phyloP scores from a whole-genome alignment of 306 rosid genomes.

The Fagus sylvatica region DNA sequence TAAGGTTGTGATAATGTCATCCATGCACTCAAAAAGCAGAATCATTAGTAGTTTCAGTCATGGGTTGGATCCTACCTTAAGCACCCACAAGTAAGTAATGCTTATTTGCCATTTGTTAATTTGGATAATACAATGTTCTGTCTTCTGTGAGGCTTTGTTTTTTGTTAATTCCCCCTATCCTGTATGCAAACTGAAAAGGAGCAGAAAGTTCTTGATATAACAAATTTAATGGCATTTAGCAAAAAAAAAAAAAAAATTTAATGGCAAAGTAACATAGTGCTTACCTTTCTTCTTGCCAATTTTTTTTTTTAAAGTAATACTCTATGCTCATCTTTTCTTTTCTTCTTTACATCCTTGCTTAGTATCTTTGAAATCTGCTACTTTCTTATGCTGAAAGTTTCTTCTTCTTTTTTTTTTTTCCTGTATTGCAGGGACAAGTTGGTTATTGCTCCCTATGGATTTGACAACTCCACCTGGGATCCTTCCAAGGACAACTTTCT shows the following conservation, averaged over 20 bases:
- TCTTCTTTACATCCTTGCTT: not conserved
- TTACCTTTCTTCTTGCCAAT: not conserved
- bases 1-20: conserved; percentile 66
- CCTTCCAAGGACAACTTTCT: conserved; percentile 71
- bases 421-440: conserved; percentile 65
- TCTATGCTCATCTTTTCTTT: not conserved
- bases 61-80: conserved; percentile 72
- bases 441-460: conserved; percentile 65
- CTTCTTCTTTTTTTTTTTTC: not conserved
- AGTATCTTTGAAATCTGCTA: not conserved
- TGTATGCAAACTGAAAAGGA: not conserved
- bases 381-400: not conserved
- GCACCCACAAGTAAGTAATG: conserved; percentile 57
- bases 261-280: not conserved
- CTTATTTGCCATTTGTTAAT: conserved; percentile 15
- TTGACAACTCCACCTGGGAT: conserved; percentile 73
- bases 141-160: not conserved
- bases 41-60: conserved; percentile 51
- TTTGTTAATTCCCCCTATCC: not conserved
- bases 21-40: conserved; percentile 59
- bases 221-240: too few species aligned
- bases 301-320: not conserved
- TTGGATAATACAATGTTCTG: conserved; percentile 18
- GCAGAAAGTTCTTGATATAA: not conserved
- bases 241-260: not conserved